phyloP scores from a whole-genome alignment of 768 basidiomycete genomes.

The Pleurotus pulmonarius region DNA sequence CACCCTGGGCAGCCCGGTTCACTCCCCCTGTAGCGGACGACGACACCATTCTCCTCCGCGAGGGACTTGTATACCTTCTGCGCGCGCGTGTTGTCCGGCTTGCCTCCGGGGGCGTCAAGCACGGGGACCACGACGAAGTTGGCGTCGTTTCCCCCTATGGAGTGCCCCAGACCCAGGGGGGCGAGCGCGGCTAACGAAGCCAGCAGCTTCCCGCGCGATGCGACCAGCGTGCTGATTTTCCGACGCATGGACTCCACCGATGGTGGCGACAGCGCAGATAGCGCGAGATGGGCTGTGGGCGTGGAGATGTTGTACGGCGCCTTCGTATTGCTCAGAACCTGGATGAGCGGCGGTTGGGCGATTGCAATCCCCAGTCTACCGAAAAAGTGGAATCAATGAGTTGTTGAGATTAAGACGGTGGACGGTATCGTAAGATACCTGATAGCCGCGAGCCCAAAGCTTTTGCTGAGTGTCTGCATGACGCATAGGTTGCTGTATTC shows the following conservation, averaged over 20 bases:
- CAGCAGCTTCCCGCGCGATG: constrained; percentile 56
- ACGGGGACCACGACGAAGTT: constrained; percentile 90
- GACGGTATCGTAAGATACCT: constrained; percentile 50
- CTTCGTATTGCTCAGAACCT: constrained; percentile 90
- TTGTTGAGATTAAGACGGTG: not conserved
- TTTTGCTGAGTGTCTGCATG: constrained; percentile 96
- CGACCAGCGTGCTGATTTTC: constrained; percentile 57
- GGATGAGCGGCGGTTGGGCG: constrained; percentile 86
- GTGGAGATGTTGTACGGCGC: constrained; percentile 97
- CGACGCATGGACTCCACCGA: constrained; percentile 62
- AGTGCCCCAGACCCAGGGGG: constrained; percentile 54
- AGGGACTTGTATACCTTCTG: constrained; percentile 69
- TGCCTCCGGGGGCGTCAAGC: constrained; percentile 39
- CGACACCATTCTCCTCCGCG: constrained; percentile 83
- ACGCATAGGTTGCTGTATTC: constrained; percentile 89
- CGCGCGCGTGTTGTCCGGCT: constrained; percentile 60
- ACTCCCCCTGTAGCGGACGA: constrained; percentile 84
- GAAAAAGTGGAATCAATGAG: not conserved
- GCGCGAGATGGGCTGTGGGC: constrained; percentile 81
- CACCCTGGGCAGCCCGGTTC: constrained; percentile 87
- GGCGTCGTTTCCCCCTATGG: constrained; percentile 81
- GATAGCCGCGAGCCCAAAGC: constrained; percentile 94
- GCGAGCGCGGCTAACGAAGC: constrained; percentile 41
- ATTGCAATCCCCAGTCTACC: constrained; percentile 83
- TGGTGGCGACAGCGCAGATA: constrained; percentile 67